Conservation (phyloP, 2,329 filamentous ascomycete genomes). For the Trichoderma sp. region DNA sequence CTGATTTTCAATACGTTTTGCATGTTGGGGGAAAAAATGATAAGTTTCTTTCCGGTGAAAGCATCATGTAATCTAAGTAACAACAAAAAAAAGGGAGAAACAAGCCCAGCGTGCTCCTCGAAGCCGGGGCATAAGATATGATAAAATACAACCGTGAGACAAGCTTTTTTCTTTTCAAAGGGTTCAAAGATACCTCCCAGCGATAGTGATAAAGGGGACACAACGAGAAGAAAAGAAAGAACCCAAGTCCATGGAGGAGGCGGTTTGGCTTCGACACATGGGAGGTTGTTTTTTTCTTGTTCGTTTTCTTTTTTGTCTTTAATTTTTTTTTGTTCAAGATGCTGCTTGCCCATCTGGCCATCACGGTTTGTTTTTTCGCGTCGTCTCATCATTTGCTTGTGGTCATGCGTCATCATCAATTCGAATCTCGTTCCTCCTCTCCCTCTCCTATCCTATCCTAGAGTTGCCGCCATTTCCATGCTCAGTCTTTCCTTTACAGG, state of each 20-base stretch:
- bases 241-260: background rate
- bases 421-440: background rate
- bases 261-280: background rate
- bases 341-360: background rate
- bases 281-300: background rate
- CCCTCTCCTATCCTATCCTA: too few species aligned
- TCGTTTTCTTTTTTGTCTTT: background rate
- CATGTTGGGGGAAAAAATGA: background rate
- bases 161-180: background rate
- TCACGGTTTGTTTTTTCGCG: background rate
- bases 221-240: background rate
- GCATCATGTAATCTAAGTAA: conserved; percentile 14
- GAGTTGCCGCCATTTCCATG: background rate
- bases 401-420: conserved; percentile 11
- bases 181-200: background rate
- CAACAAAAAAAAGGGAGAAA: background rate
- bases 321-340: background rate
- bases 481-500: conserved; percentile 35
- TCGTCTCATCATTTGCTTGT: conserved; percentile 4
- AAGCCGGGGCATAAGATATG: conserved; percentile 1
- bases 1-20: background rate
- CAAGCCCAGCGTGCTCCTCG: background rate
- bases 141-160: background rate
- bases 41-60: background rate
- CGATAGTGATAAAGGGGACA: background rate